phyloP scores from a whole-genome alignment of 2,329 filamentous ascomycete species.

The Trichoderma simmonsii region DNA sequence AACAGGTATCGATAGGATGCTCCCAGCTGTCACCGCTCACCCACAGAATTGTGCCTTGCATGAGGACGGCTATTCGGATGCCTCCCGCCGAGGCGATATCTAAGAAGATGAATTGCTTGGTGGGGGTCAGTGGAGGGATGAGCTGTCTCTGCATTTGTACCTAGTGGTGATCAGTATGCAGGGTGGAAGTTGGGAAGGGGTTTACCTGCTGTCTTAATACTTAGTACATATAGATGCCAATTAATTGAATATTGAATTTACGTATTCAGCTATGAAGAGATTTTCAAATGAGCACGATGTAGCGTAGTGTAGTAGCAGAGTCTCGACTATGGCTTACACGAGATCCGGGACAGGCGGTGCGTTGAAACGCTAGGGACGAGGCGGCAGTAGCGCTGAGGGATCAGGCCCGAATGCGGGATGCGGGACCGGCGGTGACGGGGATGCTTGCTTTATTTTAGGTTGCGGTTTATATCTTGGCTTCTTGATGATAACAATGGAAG shows the following conservation, averaged over 20 bases:
- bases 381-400: slow-evolving; percentile 10
- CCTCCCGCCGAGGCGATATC: background rate
- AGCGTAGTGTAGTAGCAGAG: background rate
- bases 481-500: background rate
- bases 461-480: background rate
- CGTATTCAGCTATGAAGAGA: background rate
- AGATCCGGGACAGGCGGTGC: background rate
- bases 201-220: background rate
- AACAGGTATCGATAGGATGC: background rate
- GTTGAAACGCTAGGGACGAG: background rate
- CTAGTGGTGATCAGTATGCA: background rate
- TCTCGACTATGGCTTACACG: background rate
- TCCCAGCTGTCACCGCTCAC: background rate
- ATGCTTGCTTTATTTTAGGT: background rate
- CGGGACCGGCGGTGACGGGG: background rate
- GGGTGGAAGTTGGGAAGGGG: background rate
- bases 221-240: background rate
- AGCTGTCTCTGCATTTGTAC: background rate
- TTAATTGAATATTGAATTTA: background rate
- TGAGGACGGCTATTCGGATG: slow-evolving; percentile 9
- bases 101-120: background rate
- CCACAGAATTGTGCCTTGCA: slow-evolving; percentile 13
- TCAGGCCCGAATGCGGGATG: slow-evolving; percentile 15
- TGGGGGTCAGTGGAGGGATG: slow-evolving; percentile 15
- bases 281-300: background rate